Conservation (phyloP, 2,329 filamentous ascomycete genomes). For the Zarea fungicola region DNA sequence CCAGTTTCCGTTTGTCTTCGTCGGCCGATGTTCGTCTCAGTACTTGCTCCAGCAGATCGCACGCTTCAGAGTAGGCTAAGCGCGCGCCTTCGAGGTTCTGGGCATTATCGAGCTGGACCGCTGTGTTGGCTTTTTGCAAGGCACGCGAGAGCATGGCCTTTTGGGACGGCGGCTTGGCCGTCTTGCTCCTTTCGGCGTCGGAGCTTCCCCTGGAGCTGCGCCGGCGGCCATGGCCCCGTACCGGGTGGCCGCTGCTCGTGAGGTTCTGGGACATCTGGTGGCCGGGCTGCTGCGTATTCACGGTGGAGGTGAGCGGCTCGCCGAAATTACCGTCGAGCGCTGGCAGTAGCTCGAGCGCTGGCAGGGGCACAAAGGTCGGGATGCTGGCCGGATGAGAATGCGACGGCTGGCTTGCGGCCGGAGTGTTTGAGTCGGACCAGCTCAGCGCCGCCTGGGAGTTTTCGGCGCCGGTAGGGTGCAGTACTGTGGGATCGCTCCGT, state of each 20-base stretch:
- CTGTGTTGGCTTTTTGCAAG: constrained; percentile 90
- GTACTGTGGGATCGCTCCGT: background rate
- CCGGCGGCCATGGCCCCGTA: constrained; percentile 27
- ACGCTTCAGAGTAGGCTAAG: constrained; percentile 87
- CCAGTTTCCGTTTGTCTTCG: constrained; percentile 84
- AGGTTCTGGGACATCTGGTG: constrained; percentile 2
- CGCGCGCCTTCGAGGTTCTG: constrained; percentile 91
- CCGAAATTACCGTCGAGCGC: constrained; percentile 16
- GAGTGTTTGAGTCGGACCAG: background rate
- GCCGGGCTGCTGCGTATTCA: background rate
- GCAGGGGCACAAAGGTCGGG: background rate
- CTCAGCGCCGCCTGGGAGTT: background rate
- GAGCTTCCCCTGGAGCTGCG: constrained; percentile 29
- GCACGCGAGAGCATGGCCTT: constrained; percentile 97
- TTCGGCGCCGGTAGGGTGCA: background rate
- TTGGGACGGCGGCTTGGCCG: constrained; percentile 59
- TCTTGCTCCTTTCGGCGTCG: constrained; percentile 24
- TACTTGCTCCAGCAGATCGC: constrained; percentile 79
- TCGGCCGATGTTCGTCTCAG: constrained; percentile 77
- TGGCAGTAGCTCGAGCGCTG: constrained; percentile 5
- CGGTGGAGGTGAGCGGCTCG: background rate
- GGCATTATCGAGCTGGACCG: constrained; percentile 91
- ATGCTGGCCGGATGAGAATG: background rate
- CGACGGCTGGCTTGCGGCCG: background rate
- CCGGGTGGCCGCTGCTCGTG: background rate